Base-by-base conservation (phyloP, 768 basidiomycete genomes). In the Daedaleopsis nitida region DNA sequence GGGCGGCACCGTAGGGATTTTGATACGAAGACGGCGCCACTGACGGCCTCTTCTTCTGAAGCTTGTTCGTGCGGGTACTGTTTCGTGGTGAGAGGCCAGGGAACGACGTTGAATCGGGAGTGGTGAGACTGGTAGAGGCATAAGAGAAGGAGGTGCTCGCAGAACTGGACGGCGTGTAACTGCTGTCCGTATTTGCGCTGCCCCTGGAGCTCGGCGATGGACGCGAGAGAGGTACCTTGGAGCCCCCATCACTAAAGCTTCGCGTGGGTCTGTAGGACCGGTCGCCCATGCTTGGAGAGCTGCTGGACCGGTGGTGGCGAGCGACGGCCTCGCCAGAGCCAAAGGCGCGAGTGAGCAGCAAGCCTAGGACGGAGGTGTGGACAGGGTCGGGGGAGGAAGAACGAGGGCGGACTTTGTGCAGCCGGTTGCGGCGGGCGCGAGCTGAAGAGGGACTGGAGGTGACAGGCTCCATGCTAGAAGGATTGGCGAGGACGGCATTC, bases 31-130 rank as follows among this genome's bases (percentile, higher is more conserved):
- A 64, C 3, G 63, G 63, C 38, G 63, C 55, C n/a, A 44, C 23
- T 1, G 62, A 59, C 34, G 67, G 65, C 16, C 67, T 59, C 57
- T 56, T 59, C 45, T 68, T 68, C 48, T 59, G 61, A 34, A 68
- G 60, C 57, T 68, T 68, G 58, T 63, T 63, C 21, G 62, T 45
- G 32, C 51, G 49, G n/a, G 58, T 59, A 35, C 61, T 57, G 54
- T 47, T 60, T 48, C 52, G 38, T 19, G 58, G 59, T 38, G 66
- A 62, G 50, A 67, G 51, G 37, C 32, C 45, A 19, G 58, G 57
- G 43, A 59, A 61, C 10, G 63, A 53, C 23, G 42, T 44, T 23
- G 52, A 59, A 44, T 65, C 66, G 35, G 66, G 66, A 24, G 66
- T 67, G 10, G 66, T 67, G 45, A 60, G 42, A 23, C 55, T 58